These are phyloP conservation scores for Diplodia mutila DNA, from an alignment of 2,329 filamentous ascomycete genomes.

Conservation along the genomic window DNA sequence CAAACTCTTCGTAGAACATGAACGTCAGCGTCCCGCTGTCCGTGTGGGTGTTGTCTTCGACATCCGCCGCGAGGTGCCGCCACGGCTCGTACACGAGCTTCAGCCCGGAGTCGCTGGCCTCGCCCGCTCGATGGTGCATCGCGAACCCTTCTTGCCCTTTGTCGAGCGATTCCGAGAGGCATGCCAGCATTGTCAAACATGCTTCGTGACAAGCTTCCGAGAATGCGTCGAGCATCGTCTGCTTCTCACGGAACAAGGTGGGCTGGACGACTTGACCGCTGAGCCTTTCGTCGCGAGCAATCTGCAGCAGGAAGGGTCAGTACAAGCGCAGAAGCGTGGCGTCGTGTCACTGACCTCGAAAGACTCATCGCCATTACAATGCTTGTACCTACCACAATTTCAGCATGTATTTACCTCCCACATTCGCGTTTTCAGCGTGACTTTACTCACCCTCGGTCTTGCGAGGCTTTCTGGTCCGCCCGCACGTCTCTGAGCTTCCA, in stretches of 20 bases:
- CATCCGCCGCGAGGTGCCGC: not conserved
- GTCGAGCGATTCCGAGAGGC: not conserved
- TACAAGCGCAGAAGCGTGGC: not conserved
- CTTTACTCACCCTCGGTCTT: slow-evolving; percentile 10
- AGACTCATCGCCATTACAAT: not conserved
- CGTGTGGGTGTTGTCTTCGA: not conserved
- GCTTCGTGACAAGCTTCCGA: not conserved
- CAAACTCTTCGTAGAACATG: slow-evolving; percentile 2
- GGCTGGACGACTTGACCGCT: not conserved
- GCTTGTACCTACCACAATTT: not conserved
- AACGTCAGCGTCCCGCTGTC: slow-evolving; percentile 1
- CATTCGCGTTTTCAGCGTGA: too few species aligned
- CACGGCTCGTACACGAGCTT: slow-evolving; percentile 12
- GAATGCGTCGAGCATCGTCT: not conserved
- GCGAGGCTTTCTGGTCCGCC: not conserved
- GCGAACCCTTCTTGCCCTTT: not conserved
- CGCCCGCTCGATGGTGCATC: not conserved
- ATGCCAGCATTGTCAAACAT: not conserved
- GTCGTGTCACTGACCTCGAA: not conserved
- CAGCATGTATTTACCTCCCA: not conserved
- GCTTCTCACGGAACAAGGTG: not conserved
- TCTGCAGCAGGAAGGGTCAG: not conserved
- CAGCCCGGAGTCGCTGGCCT: not conserved
- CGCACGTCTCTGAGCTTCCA: not conserved
- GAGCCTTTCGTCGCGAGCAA: not conserved